A percentile compares a stretch with the other conserved stretches of the same genome.
Evolutionary conservation across 192 early-diverging fungal genomes (phyloP).

Genomic region (Umbelopsis isabellina): DNA sequence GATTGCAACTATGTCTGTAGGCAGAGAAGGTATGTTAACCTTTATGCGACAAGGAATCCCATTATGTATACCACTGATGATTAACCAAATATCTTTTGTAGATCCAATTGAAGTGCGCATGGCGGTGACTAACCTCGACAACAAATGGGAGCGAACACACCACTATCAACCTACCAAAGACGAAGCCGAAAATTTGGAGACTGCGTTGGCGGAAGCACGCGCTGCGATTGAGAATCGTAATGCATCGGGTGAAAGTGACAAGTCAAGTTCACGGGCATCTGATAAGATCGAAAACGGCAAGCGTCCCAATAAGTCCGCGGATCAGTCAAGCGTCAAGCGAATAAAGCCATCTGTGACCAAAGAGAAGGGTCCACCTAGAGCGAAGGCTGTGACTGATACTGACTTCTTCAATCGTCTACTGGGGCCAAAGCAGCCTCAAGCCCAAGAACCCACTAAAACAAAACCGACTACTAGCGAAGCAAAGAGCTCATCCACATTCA

Average conservation of each 20-base stretch:
- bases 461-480: background rate
- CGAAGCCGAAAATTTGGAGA: background rate
- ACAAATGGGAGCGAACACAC: conserved; percentile 10
- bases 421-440: background rate
- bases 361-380: background rate
- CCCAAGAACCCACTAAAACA: background rate
- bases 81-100: background rate
- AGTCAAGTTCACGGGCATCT: background rate
- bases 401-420: conserved; percentile 16
- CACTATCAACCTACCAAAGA: conserved; percentile 16
- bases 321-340: conserved; percentile 6
- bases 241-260: background rate
- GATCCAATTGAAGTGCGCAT: conserved; percentile 1
- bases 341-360: background rate
- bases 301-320: background rate
- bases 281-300: background rate
- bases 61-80: no score
- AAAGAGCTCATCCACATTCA: conserved; percentile 1
- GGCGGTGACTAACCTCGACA: conserved; percentile 2
- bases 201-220: conserved; percentile 1
- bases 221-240: background rate
- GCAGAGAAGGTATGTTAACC: background rate
- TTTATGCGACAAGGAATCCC: no score
- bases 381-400: conserved; percentile 9
- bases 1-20: conserved; percentile 12